Evolutionary conservation across 78 protist genomes (phyloP).

Genomic region (slime mould (Dictyostelium discoideum)): DNA sequence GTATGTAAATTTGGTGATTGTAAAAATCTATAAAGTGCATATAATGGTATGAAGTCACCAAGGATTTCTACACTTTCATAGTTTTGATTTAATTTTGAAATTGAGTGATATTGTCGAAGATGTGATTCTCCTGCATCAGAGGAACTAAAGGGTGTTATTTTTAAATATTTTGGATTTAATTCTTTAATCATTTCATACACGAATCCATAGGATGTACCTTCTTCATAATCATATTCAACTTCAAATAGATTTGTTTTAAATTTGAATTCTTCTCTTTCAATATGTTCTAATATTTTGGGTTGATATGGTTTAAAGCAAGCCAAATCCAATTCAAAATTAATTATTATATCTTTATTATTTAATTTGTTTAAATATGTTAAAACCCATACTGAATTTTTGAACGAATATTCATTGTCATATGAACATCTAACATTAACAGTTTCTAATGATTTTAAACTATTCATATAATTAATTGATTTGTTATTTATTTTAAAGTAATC

Average conservation of each 20-base stretch:
- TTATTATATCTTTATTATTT: neutral
- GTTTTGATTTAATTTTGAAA: slow-evolving; percentile 11
- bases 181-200: neutral
- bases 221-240: neutral
- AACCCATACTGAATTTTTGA: neutral
- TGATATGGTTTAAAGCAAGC: neutral
- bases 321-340: neutral
- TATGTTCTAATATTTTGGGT: neutral
- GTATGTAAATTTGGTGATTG: neutral
- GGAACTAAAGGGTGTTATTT: too few relatives aligned
- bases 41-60: slow-evolving; percentile 4
- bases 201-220: neutral
- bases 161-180: neutral
- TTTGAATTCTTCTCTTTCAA: neutral
- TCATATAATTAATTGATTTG: neutral
- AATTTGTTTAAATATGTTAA: neutral
- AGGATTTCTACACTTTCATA: neutral
- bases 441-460: neutral
- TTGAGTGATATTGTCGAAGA: neutral
- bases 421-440: neutral
- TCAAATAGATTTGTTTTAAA: neutral
- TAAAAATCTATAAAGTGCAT: neutral
- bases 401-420: neutral
- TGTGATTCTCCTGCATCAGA: neutral
- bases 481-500: neutral